Percentiles rank a stretch among this genome's conserved stretches.
phyloP scores from a whole-genome alignment of 1,284 basidiomycete species.

The Sparassis latifolia region DNA sequence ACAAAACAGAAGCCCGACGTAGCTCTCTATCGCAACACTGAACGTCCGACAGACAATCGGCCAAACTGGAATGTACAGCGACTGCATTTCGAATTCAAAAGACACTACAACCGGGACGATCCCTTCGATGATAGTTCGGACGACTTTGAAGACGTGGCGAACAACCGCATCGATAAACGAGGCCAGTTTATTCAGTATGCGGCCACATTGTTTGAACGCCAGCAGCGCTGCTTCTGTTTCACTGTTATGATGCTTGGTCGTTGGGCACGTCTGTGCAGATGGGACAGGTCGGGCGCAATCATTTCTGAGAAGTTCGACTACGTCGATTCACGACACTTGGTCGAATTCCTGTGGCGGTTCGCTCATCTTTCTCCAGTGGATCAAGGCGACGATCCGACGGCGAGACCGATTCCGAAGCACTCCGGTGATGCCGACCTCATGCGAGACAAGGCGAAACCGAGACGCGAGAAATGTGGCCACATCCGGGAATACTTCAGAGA shows the following conservation, averaged over 20 bases:
- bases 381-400: conserved; percentile 9
- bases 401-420: not conserved
- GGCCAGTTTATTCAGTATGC: conserved; percentile 8
- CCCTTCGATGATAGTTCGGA: conserved; percentile 2
- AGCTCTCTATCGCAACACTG: not conserved
- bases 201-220: conserved; percentile 4
- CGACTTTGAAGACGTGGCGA: not conserved
- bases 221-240: conserved; percentile 6
- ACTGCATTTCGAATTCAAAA: not conserved
- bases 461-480: not conserved
- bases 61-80: not conserved
- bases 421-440: not conserved
- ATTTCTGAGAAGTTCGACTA: conserved; percentile 9
- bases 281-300: conserved; percentile 8
- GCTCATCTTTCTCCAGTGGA: not conserved
- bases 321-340: conserved; percentile 1
- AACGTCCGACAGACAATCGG: not conserved
- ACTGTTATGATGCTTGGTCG: conserved; percentile 7
- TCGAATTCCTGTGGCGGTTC: conserved; percentile 10
- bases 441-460: not conserved
- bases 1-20: not conserved
- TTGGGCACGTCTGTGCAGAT: conserved; percentile 6
- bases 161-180: not conserved
- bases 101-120: not conserved
- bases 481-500: not conserved